Percentiles rank a stretch among this genome's conserved stretches.
Conservation (phyloP, 2,329 filamentous ascomycete species). For the Drechslerella dactyloides region DNA sequence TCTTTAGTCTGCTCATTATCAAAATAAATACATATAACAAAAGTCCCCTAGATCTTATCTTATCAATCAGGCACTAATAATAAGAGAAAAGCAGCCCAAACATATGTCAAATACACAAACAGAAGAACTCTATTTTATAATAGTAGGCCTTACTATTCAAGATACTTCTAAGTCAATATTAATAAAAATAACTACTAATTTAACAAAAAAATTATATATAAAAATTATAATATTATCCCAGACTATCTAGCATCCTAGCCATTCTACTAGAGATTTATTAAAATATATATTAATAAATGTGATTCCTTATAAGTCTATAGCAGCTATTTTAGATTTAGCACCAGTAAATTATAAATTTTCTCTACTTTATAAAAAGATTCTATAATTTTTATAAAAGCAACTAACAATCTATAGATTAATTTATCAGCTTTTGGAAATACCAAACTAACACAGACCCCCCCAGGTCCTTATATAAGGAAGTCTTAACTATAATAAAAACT, state of each 20-base stretch:
- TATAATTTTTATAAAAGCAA: neutral
- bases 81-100: constrained; percentile 1
- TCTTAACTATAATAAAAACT: neutral
- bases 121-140: neutral
- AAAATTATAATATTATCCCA: neutral
- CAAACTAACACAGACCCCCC: neutral
- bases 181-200: neutral
- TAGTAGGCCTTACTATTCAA: neutral
- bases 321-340: neutral
- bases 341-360: neutral
- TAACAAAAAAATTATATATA: neutral
- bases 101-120: neutral
- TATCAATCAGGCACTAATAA: neutral
- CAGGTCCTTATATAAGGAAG: neutral
- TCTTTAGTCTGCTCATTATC: neutral
- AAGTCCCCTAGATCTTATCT: neutral
- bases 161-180: neutral
- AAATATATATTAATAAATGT: neutral
- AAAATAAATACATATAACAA: neutral
- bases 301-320: neutral
- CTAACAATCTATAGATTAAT: constrained; percentile 1
- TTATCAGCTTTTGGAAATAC: neutral
- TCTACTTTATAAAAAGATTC: too few relatives aligned
- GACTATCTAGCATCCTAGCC: neutral
- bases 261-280: neutral